Conservation (phyloP, 2,329 filamentous ascomycete species). For the Cladosporium colombiae region DNA sequence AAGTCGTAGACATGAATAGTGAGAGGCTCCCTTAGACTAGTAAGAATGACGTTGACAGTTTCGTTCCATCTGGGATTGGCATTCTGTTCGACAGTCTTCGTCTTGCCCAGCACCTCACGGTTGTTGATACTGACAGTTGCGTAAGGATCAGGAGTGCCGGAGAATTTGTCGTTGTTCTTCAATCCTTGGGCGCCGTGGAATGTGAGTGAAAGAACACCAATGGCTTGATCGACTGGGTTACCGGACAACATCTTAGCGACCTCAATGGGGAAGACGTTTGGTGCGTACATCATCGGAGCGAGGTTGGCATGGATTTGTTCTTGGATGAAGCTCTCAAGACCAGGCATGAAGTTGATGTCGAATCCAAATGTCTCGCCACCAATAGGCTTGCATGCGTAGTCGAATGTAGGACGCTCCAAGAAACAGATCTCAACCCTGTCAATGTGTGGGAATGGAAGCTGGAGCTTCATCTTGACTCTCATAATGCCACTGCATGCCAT, state of each 20-base stretch:
- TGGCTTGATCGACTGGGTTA: conserved; percentile 89
- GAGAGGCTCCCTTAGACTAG: conserved; percentile 82
- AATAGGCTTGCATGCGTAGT: conserved; percentile 97
- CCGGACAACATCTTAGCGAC: conserved; percentile 98
- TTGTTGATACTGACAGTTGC: conserved; percentile 81
- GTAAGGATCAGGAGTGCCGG: conserved; percentile 89
- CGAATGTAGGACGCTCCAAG: conserved; percentile 81
- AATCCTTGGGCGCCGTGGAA: conserved; percentile 88
- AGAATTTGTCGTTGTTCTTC: conserved; percentile 94
- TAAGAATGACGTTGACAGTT: conserved; percentile 92
- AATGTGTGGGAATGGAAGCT: conserved; percentile 92
- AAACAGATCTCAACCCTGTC: conserved; percentile 96
- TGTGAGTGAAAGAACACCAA: conserved; percentile 89
- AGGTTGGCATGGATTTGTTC: conserved; percentile 95
- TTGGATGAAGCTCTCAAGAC: conserved; percentile 87
- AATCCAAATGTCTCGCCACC: conserved; percentile 95
- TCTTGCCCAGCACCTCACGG: conserved; percentile 77
- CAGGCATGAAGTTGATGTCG: conserved; percentile 98
- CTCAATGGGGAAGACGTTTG: conserved; percentile 97
- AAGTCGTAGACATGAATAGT: conserved; percentile 86
- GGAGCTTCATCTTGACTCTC: conserved; percentile 96
- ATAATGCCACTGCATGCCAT: conserved; percentile 96
- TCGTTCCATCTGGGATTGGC: conserved; percentile 92
- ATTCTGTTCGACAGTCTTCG: conserved; percentile 83
- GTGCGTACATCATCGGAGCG: conserved; percentile 95